Evolutionary conservation across 768 basidiomycete genomes (phyloP), one percentile per base, ranked within the genome.

Genomic region (Cyathus striatus): DNA sequence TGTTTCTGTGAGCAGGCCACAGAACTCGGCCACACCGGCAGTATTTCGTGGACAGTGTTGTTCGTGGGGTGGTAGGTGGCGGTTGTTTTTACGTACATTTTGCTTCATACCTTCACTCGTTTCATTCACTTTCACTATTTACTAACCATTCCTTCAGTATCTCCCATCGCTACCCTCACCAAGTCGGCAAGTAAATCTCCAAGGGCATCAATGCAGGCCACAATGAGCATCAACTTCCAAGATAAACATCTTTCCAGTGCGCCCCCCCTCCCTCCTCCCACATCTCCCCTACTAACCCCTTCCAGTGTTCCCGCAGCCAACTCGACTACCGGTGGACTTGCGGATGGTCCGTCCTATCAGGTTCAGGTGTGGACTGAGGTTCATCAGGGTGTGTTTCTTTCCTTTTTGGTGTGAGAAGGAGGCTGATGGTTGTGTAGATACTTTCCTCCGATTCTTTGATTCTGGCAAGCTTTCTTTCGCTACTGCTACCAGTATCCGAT

Each of bases 221-320:
- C n/a, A n/a, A n/a, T n/a, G n/a, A n/a, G 73, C 2, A 73, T 73
- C 40, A 62, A 65, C 18, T 73, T 73, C 36, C 63, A 70, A 6
- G 73, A 73, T 54, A 73, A 73, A 51, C 72, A 73, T 51, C 58
- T 75, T 20, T 72, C 70, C 10, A 73, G 70, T 70, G 33, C n/a
- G 68, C n/a, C n/a, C n/a, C n/a, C n/a, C 27, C 27, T 9, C n/a
- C 27, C n/a, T 30, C 27, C 27, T 30, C 9, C 9, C 9, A 30
- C 27, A n/a, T n/a, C n/a, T 30, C 27, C n/a, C 27, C n/a, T n/a
- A n/a, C 27, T 30, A 9, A 9, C 9, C 9, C n/a, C 27, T n/a
- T 9, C 27, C 27, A 30, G 9, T 30, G 27, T 9, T n/a, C 9
- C 9, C 27, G 27, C 27, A 9, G 27, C 27, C 27, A 30, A 30